Evolutionary conservation across 1,284 basidiomycete genomes (phyloP), one percentile per base, ranked within the genome.

Genomic region (Cutaneotrichosporon cavernicola): DNA sequence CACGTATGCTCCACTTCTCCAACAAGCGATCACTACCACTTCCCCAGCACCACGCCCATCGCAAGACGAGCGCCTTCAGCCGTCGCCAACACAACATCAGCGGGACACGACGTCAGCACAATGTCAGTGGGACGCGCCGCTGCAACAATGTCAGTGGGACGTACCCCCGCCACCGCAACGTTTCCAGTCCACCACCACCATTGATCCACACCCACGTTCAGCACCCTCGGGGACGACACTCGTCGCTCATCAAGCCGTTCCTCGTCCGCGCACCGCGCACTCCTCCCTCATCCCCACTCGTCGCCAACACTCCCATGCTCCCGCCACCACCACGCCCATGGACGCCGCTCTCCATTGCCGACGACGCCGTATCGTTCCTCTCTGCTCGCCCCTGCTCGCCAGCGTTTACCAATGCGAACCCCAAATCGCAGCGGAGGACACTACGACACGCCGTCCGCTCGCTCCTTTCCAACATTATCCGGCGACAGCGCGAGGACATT

Each of bases 361-460:
- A 22, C 13, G 55, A 56, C 38, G 38, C 36, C 36, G 47, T n/a
- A 1, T 50, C 57, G 14, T 21, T 26, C 43, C 6, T 47, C 46
- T 40, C 40, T 7, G 14, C 30, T 8, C 21, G 36, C 36, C 32
- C 49, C 2, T 46, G 43, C 18, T 46, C 43, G 18, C 43, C 43
- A 47, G n/a, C n/a, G 8, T n/a, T 36, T 22, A 7, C n/a, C 9
- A 32, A 49, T 6, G 38, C 26, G 11, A 30, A 49, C 36, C 47
- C 58, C 31, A 47, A 38, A 18, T 53, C 38, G 4, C 72, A 73
- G 59, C 66, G 61, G 26, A 61, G 73, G 1, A 63, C 61, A 2
- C 47, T 75, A 10, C 73, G 72, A 13, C 64, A 68, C 57, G 73
- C 69, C 46, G 64, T 75, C 40, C 72, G 71, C 40, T 69, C 66